phyloP scores from a whole-genome alignment of 2,329 filamentous ascomycete species.

The Chalaropsis ovoidea region DNA sequence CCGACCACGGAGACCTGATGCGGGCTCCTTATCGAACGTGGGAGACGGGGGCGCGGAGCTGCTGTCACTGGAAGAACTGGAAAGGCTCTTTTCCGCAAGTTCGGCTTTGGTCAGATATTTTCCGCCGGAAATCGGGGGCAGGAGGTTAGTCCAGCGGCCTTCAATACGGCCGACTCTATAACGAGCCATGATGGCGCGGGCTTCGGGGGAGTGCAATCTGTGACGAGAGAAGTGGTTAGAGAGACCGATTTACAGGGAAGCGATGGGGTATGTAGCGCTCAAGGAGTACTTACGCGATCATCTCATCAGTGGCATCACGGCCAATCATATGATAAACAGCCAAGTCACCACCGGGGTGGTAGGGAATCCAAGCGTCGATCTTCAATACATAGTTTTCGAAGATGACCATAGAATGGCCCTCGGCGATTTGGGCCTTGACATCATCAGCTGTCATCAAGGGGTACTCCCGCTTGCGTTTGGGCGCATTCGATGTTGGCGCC shows the following conservation, averaged over 20 bases:
- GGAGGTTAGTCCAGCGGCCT: constrained; percentile 75
- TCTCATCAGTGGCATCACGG: constrained; percentile 86
- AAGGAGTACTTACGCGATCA: constrained; percentile 59
- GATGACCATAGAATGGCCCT: constrained; percentile 70
- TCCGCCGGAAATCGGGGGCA: constrained; percentile 86
- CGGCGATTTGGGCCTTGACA: constrained; percentile 66
- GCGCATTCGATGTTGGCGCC: constrained; percentile 22
- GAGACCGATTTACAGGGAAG: constrained; percentile 23
- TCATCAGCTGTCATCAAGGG: constrained; percentile 35
- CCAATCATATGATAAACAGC: constrained; percentile 89
- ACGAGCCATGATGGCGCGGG: constrained; percentile 62
- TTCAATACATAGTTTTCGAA: constrained; percentile 73
- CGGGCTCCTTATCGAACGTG: constrained; percentile 37
- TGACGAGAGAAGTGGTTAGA: constrained; percentile 14
- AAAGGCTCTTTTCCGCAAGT: constrained; percentile 11
- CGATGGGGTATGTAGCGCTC: not conserved
- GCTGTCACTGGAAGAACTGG: constrained; percentile 39
- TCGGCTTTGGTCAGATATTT: constrained; percentile 43
- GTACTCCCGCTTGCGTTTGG: constrained; percentile 28
- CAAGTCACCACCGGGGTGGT: constrained; percentile 86
- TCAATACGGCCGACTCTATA: constrained; percentile 78
- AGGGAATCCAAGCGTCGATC: constrained; percentile 77
- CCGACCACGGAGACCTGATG: constrained; percentile 21
- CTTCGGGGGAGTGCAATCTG: constrained; percentile 73
- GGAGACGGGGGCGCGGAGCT: constrained; percentile 46